These are phyloP conservation scores for Aspergillus alliaceus DNA, from an alignment of 2,329 filamentous ascomycete species.

Conservation along the genomic window DNA sequence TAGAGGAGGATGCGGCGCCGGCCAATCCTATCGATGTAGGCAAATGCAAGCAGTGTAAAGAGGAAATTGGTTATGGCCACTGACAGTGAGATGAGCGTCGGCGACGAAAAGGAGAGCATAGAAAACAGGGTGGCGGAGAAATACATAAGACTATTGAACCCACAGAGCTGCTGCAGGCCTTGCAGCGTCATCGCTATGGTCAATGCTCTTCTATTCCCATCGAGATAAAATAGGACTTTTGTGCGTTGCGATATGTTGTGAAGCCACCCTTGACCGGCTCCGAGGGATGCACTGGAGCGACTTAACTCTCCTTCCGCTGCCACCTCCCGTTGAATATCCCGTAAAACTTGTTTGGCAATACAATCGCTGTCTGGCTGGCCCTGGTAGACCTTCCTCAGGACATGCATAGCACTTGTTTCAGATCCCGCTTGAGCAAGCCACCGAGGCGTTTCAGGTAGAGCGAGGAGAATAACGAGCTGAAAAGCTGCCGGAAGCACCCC, in stretches of 20 bases:
- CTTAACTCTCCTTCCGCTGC: constrained; percentile 59
- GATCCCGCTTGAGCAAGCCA: constrained; percentile 75
- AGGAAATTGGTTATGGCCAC: constrained; percentile 82
- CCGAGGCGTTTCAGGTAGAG: constrained; percentile 84
- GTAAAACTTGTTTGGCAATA: constrained; percentile 61
- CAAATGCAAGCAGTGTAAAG: constrained; percentile 73
- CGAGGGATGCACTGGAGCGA: constrained; percentile 19
- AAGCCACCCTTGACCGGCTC: constrained; percentile 22
- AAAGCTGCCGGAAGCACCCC: constrained; percentile 74
- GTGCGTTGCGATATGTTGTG: constrained; percentile 27
- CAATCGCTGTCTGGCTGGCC: constrained; percentile 41
- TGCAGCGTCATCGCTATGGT: constrained; percentile 85
- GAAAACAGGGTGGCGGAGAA: constrained; percentile 82
- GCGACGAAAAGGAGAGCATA: constrained; percentile 73
- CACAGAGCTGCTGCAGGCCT: constrained; percentile 83
- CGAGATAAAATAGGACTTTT: constrained; percentile 33
- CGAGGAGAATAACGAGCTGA: constrained; percentile 66
- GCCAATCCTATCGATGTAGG: constrained; percentile 76
- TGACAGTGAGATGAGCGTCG: constrained; percentile 75
- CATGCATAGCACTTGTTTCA: constrained; percentile 59
- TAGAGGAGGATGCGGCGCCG: constrained; percentile 76
- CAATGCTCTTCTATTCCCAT: constrained; percentile 66
- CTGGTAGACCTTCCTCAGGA: constrained; percentile 67
- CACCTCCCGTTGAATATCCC: constrained; percentile 72
- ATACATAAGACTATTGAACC: constrained; percentile 92